Evolutionary conservation across 768 basidiomycete genomes (phyloP).

Genomic region (Heimioporus sp.): DNA sequence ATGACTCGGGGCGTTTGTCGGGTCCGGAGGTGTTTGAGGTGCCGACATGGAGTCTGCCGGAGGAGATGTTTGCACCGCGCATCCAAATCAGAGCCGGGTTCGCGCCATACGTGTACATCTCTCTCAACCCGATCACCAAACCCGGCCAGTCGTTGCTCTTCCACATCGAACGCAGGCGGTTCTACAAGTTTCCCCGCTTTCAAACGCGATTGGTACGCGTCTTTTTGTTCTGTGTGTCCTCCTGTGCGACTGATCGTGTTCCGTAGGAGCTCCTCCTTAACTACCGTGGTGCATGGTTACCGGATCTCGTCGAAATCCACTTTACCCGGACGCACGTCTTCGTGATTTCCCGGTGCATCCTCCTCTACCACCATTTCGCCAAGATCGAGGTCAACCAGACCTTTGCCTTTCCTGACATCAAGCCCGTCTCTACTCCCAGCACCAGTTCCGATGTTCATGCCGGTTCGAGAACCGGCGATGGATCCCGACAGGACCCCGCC

Average conservation of each 20-base stretch:
- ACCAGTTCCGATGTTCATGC: too few relatives aligned
- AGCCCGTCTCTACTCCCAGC: background rate
- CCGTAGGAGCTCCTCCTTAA: constrained; percentile 12
- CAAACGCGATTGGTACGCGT: constrained; percentile 11
- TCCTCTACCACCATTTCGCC: constrained; percentile 8
- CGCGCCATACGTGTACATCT: constrained; percentile 14
- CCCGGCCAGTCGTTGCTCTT: constrained; percentile 16
- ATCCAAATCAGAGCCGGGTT: constrained; percentile 9
- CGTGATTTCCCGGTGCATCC: constrained; percentile 13
- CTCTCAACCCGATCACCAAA: constrained; percentile 7
- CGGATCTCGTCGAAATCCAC: constrained; percentile 16
- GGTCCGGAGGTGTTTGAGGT: constrained; percentile 13
- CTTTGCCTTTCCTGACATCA: constrained; percentile 18
- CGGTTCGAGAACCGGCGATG: background rate
- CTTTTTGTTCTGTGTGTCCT: background rate
- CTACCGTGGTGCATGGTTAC: constrained; percentile 19
- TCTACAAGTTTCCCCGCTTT: constrained; percentile 22
- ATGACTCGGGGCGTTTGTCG: constrained; percentile 13
- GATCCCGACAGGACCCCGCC: background rate
- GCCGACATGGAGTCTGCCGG: constrained; percentile 9
- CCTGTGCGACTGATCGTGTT: background rate
- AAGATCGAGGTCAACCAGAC: constrained; percentile 18
- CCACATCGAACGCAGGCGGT: constrained; percentile 10
- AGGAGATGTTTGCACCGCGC: constrained; percentile 11
- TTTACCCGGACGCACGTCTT: constrained; percentile 14